Evolutionary conservation across 768 basidiomycete species (phyloP).

Genomic region (Ramaria sp.): DNA sequence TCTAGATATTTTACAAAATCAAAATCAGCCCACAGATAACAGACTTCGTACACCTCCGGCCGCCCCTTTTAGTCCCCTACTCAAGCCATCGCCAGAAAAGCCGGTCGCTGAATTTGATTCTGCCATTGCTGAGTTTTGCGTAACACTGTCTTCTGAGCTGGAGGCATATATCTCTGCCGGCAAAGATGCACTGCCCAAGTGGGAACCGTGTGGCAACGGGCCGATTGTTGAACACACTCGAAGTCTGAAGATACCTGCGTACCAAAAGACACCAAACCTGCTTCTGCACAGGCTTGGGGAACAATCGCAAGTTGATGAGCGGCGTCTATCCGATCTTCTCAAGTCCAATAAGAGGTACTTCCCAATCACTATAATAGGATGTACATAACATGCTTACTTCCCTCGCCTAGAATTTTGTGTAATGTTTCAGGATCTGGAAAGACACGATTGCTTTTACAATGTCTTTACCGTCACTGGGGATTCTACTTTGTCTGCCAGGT

Average conservation of each 20-base stretch:
- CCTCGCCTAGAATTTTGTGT: not conserved
- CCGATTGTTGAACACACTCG: not conserved
- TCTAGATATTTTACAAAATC: too few species aligned
- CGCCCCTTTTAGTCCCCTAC: too few species aligned
- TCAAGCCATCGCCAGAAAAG: constrained; percentile 7
- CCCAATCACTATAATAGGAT: too few species aligned
- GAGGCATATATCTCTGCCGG: not conserved
- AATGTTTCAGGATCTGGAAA: too few species aligned
- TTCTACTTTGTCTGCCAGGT: too few species aligned
- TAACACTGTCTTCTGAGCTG: not conserved
- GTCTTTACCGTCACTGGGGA: not conserved
- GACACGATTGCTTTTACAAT: not conserved
- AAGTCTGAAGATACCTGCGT: not conserved
- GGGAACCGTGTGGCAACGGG: not conserved
- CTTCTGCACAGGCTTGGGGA: not conserved
- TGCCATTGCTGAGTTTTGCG: not conserved
- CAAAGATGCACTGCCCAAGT: not conserved
- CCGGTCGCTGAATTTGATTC: not conserved
- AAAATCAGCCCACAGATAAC: too few species aligned
- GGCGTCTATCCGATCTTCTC: not conserved
- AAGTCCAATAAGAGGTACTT: not conserved
- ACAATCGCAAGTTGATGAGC: not conserved
- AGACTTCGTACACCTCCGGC: too few species aligned
- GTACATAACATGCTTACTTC: too few species aligned
- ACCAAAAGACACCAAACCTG: too few species aligned